Base-by-base conservation (phyloP, 1,139 yeast species). In the Waltiozyma sp. region DNA sequence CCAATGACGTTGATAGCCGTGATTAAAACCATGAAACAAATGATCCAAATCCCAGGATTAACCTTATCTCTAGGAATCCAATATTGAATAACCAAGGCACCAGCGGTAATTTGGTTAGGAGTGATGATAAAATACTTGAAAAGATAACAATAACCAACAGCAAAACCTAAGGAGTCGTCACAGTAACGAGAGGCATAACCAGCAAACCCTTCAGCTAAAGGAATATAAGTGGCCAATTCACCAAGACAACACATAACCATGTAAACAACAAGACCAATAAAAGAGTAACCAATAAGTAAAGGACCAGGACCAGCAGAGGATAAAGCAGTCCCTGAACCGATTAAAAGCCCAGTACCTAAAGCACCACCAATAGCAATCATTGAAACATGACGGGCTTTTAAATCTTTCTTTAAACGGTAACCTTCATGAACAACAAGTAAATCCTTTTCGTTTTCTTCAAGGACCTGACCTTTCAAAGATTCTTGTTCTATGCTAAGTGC, bases 361-460 rank as follows among this genome's bases (percentile, higher is more conserved):
- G 87, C 79, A 21, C 91, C 85, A 23, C 91, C 94, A 42, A 86
- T 70, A 31, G 93, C 85, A 49, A 86, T 80, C 89, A 82, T 80
- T 43, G 80, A 70, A 53, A 80, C 73, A 56, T 81, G 89, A 51
- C 88, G 68, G 14, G 89, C 78, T 54, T 79, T 75, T 47, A 83
- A 65, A 24, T 71, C 75, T 57, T 78, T 73, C 52, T 77, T 75
- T 53, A 83, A 67, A 49, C 72, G 63, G 48, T 70, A 74, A n/a
- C 79, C 82, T 7, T 70, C 70, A 37, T 63, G 55, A n/a, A 41
- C 43, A 3, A 54, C 55, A 16, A 54, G 38, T 34, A 53, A 40
- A 6, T 52, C 47, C 13, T 40, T 34, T 21, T 46, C 31, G 13
- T 14, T 7, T 37, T 23, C 38, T n/a, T 31, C 34, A 4, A 31